A percentile compares a stretch with the other conserved stretches of the same genome.
phyloP scores from a whole-genome alignment of 495 filamentous ascomycete species.

The Lepraria neglecta region DNA sequence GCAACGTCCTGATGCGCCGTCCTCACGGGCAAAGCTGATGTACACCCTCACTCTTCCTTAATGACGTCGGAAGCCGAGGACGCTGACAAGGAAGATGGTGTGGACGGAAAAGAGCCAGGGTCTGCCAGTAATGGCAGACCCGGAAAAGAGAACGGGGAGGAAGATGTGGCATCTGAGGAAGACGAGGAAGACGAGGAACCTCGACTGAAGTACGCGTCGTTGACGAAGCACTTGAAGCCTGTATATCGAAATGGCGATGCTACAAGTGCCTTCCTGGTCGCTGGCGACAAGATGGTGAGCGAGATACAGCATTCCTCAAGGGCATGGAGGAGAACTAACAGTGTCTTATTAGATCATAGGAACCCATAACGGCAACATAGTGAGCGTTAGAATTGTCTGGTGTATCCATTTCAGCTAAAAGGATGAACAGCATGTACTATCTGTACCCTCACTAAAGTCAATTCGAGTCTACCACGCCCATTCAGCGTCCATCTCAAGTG shows the following conservation, averaged over 20 bases:
- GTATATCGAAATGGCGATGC: slow-evolving; percentile 93
- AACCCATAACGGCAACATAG: slow-evolving; percentile 95
- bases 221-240: slow-evolving; percentile 69
- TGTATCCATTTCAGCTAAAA: slow-evolving; percentile 7
- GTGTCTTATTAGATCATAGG: slow-evolving; percentile 68
- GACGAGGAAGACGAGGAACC: slow-evolving; percentile 95
- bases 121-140: slow-evolving; percentile 26
- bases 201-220: slow-evolving; percentile 79
- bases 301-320: neutral
- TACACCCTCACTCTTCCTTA: neutral
- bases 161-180: slow-evolving; percentile 62
- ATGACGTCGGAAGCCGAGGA: slow-evolving; percentile 31
- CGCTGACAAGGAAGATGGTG: slow-evolving; percentile 23
- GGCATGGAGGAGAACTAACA: slow-evolving; percentile 18
- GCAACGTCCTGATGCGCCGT: neutral
- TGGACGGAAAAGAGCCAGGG: slow-evolving; percentile 22
- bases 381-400: slow-evolving; percentile 43
- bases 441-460: slow-evolving; percentile 69
- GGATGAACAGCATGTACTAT: slow-evolving; percentile 66
- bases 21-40: no score
- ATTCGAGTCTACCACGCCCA: slow-evolving; percentile 86
- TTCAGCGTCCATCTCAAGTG: slow-evolving; percentile 76
- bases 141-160: slow-evolving; percentile 35
- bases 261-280: slow-evolving; percentile 80
- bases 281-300: slow-evolving; percentile 91